phyloP scores from a whole-genome alignment of 306 rosid species.

The Alnus glutinosa region DNA sequence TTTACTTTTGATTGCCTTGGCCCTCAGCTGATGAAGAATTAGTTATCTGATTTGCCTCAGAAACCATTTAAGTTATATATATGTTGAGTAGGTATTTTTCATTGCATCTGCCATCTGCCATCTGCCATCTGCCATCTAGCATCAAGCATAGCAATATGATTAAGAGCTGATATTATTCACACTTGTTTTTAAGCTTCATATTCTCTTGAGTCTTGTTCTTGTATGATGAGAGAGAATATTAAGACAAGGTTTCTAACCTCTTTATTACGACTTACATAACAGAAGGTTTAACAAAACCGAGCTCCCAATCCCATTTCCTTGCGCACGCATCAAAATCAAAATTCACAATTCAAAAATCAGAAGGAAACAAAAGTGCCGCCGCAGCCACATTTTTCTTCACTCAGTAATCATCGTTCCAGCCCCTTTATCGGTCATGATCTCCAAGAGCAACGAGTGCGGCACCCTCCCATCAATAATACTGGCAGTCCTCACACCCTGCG shows the following conservation, averaged over 20 bases:
- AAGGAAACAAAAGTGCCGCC: neutral
- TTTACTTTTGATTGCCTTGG: neutral
- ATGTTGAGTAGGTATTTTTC: no score
- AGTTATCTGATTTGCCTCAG: no score
- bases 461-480: slow-evolving; percentile 84
- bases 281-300: neutral
- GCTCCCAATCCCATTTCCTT: neutral
- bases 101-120: no score
- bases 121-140: no score
- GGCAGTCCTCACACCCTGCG: slow-evolving; percentile 84
- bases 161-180: no score
- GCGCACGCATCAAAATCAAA: neutral
- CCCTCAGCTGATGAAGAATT: no score
- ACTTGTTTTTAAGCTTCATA: no score
- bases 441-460: slow-evolving; percentile 79
- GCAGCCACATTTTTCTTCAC: slow-evolving; percentile 7
- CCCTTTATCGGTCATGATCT: slow-evolving; percentile 87
- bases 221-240: no score
- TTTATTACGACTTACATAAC: neutral
- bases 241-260: no score
- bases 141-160: no score
- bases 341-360: neutral
- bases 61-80: no score
- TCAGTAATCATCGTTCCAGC: slow-evolving; percentile 95
- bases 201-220: no score